Percentiles rank a stretch among this genome's conserved stretches.
Conservation (phyloP, 1,139 yeast species). For the Scheffersomyces lignicola region DNA sequence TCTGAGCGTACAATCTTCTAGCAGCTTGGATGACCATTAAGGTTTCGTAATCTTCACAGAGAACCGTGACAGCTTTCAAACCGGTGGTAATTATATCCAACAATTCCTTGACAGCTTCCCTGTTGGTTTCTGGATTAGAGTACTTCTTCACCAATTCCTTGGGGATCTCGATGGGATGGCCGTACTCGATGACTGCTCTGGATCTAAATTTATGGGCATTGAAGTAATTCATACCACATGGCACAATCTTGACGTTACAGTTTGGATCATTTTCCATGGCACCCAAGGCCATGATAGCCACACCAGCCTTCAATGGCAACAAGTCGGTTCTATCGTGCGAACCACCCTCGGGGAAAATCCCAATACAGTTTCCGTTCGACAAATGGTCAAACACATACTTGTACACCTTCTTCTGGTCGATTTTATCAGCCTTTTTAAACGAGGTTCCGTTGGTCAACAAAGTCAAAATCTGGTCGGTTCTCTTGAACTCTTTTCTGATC, state of each 20-base stretch:
- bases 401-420: conserved; percentile 83
- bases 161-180: conserved; percentile 77
- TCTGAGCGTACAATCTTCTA: conserved; percentile 82
- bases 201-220: conserved; percentile 94
- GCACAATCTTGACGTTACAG: conserved; percentile 80
- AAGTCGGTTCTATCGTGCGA: conserved; percentile 92
- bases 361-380: conserved; percentile 77
- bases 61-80: conserved; percentile 84
- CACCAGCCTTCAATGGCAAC: conserved; percentile 93
- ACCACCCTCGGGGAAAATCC: conserved; percentile 98
- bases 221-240: conserved; percentile 96
- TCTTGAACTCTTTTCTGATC: conserved; percentile 73
- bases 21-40: conserved; percentile 92
- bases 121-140: conserved; percentile 50
- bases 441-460: conserved; percentile 53
- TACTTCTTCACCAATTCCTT: conserved; percentile 66
- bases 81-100: conserved; percentile 73
- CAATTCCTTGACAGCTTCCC: conserved; percentile 71
- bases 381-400: conserved; percentile 80
- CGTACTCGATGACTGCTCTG: conserved; percentile 92
- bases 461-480: conserved; percentile 40
- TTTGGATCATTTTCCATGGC: conserved; percentile 75
- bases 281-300: conserved; percentile 96
- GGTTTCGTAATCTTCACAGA: conserved; percentile 90
- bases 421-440: conserved; percentile 75